Conservation (phyloP, 495 filamentous ascomycete genomes). For the Podospora pseudocomata region DNA sequence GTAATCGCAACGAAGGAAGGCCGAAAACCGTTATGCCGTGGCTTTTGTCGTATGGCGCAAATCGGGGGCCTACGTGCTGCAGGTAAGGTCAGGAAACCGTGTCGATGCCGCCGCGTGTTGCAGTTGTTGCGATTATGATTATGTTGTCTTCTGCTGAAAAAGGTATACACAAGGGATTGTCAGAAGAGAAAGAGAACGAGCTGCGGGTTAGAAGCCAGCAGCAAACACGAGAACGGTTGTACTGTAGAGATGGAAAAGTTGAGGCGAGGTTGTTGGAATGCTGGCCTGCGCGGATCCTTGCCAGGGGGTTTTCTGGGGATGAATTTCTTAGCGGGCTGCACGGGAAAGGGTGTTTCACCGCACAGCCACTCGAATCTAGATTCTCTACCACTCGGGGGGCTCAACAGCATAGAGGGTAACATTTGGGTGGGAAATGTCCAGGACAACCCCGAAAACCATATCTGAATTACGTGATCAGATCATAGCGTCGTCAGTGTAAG, state of each 20-base stretch:
- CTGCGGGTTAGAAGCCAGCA: conserved; percentile 9
- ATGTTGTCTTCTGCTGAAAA: not conserved
- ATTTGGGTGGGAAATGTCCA: not conserved
- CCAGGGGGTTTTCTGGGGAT: conserved; percentile 13
- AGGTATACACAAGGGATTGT: conserved; percentile 11
- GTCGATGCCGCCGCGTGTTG: not conserved
- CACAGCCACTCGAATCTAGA: conserved; percentile 20
- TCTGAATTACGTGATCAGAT: not conserved
- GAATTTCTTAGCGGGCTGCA: conserved; percentile 23
- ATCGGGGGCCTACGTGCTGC: not conserved
- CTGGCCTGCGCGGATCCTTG: conserved; percentile 9
- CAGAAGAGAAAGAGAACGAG: conserved; percentile 12
- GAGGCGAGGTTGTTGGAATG: not conserved
- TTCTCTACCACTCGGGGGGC: not conserved
- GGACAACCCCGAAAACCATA: not conserved
- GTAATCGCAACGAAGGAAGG: not conserved
- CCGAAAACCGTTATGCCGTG: not conserved
- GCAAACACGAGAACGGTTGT: conserved; percentile 7
- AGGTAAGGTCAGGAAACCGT: not conserved
- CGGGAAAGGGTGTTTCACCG: conserved; percentile 22
- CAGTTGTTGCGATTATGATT: conserved; percentile 1
- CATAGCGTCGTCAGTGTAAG: not conserved
- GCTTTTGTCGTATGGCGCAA: not conserved
- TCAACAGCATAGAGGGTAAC: not conserved
- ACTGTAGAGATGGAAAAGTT: conserved; percentile 4